These are phyloP conservation scores for Carex cristatella DNA, from an alignment of 176 grass and related monocot genomes.

Conservation along the genomic window DNA sequence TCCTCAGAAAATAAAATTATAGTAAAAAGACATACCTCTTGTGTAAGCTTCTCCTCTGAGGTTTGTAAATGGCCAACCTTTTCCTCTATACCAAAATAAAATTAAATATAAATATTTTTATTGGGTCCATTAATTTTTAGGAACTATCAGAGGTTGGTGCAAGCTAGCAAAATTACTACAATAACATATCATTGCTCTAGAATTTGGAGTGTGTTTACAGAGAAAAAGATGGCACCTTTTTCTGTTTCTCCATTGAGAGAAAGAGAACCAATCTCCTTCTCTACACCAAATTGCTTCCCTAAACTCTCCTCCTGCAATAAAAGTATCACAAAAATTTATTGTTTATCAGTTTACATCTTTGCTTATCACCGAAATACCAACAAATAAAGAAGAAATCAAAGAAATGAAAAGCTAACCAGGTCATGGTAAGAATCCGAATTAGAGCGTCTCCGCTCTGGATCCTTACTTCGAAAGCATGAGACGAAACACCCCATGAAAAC, in stretches of 20 bases:
- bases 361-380: not conserved
- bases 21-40: slow-evolving; percentile 26
- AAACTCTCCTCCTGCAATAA: slow-evolving; percentile 4
- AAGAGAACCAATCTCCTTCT: slow-evolving; percentile 25
- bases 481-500: slow-evolving; percentile 52
- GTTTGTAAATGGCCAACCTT: not conserved
- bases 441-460: not conserved
- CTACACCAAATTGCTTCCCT: slow-evolving; percentile 30
- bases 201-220: not conserved
- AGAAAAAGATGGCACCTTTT: not conserved
- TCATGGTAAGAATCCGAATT: not conserved
- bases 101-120: not conserved
- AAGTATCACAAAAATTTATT: not conserved
- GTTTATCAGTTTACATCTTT: not conserved
- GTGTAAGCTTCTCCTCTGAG: slow-evolving; percentile 35
- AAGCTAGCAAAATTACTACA: no score
- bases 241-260: slow-evolving; percentile 31
- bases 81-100: slow-evolving; percentile 15
- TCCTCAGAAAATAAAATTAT: not conserved
- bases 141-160: no score
- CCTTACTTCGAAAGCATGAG: slow-evolving; percentile 41
- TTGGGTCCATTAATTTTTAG: no score
- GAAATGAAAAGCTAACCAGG: not conserved
- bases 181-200: no score
- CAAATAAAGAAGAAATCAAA: not conserved